Conservation (phyloP, 768 basidiomycete species). For the Leucosporidium yakuticum region DNA sequence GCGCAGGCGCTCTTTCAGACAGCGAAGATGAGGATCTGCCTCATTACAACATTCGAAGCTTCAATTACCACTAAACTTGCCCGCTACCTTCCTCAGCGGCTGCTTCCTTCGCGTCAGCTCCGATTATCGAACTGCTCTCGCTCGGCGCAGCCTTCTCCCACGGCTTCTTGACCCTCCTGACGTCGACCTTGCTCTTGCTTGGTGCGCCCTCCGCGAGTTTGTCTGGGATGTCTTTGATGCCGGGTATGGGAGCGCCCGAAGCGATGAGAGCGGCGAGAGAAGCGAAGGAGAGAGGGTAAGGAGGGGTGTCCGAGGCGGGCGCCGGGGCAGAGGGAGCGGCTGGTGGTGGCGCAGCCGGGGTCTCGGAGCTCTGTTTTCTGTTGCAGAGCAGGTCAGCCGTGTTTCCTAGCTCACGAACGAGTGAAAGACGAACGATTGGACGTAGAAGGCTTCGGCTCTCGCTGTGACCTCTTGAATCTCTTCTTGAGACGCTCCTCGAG, state of each 20-base stretch:
- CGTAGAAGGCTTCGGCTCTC: neutral
- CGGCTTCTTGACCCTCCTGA: conserved; percentile 26
- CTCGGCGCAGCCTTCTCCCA: conserved; percentile 32
- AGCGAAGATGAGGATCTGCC: too few species aligned
- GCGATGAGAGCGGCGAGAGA: conserved; percentile 36
- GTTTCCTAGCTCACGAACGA: neutral
- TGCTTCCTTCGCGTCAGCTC: neutral
- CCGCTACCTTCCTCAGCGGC: neutral
- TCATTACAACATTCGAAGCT: too few species aligned
- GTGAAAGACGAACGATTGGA: neutral
- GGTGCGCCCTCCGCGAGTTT: conserved; percentile 21
- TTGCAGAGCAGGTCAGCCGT: neutral
- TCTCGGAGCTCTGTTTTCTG: conserved; percentile 1
- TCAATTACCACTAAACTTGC: neutral
- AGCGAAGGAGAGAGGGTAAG: conserved; percentile 37
- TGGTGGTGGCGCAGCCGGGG: neutral
- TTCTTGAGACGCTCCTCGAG: neutral
- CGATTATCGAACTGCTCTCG: neutral
- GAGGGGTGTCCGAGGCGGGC: neutral
- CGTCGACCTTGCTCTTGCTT: conserved; percentile 18
- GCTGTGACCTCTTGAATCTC: conserved; percentile 3
- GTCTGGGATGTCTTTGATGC: conserved; percentile 37
- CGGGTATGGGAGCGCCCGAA: conserved; percentile 33
- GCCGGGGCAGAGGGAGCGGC: neutral
- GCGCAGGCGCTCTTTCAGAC: too few species aligned